Conservation (phyloP, 75 land plant genomes). For the Adiantum capillusveneris region DNA sequence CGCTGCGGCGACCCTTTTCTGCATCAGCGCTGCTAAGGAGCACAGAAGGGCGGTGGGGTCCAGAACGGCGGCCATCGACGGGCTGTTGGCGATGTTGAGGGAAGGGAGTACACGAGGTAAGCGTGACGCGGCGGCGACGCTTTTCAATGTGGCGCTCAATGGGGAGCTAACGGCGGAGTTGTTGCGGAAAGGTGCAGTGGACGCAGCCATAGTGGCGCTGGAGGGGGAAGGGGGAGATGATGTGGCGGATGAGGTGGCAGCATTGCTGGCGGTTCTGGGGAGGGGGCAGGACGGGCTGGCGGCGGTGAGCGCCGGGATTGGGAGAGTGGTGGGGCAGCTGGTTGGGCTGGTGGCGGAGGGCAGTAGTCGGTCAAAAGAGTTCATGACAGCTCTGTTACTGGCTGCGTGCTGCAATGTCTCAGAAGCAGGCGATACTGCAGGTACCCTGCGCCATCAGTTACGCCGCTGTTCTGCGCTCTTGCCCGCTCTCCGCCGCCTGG, state of each 20-base stretch:
- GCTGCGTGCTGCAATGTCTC: conserved; percentile 1
- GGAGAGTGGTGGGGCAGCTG: conserved; percentile 1
- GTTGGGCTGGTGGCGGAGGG: conserved; percentile 10
- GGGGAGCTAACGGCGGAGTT: conserved; percentile 27
- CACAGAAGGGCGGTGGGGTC: conserved; percentile 14
- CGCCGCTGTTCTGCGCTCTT: conserved; percentile 22
- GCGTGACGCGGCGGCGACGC: conserved; percentile 69
- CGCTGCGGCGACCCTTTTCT: conserved; percentile 25
- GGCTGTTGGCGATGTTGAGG: conserved; percentile 1
- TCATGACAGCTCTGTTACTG: conserved; percentile 8
- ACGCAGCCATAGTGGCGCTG: conserved; percentile 34
- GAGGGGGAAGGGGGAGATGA: conserved; percentile 16
- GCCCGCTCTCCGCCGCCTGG: conserved; percentile 40
- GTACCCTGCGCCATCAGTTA: not conserved
- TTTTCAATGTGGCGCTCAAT: conserved; percentile 59
- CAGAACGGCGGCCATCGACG: conserved; percentile 7
- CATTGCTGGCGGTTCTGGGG: conserved; percentile 14
- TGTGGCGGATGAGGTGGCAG: conserved; percentile 28
- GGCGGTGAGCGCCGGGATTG: conserved; percentile 10
- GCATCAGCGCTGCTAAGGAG: conserved; percentile 16
- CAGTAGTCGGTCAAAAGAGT: conserved; percentile 9
- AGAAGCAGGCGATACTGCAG: not conserved
- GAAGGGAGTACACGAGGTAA: conserved; percentile 38
- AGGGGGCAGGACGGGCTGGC: conserved; percentile 6
- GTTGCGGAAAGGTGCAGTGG: conserved; percentile 21